Evolutionary conservation across 2,329 filamentous ascomycete species (phyloP), one percentile per base, ranked within the genome.

Genomic region (Penicillium aurantiogriseum): DNA sequence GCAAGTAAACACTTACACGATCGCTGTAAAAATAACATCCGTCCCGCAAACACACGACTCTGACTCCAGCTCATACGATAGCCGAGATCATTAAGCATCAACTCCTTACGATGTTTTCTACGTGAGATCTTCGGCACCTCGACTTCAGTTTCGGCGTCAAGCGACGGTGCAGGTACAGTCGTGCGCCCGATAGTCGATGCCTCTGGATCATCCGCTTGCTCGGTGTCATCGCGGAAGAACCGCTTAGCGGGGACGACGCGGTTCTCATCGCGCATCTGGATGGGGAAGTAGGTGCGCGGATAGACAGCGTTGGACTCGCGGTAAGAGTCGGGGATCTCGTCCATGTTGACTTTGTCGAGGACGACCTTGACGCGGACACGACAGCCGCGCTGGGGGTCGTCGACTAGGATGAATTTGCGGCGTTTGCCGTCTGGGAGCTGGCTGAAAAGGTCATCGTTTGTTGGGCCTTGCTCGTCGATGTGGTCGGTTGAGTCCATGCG

Each of bases 41-140:
- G 84, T 13, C 89, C 90, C 1, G 92, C 88, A 79, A 97, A 97
- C 11, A 93, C 90, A 69, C 93, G 84, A 73, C 92, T 94, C 78
- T 97, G 93, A 54, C 92, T 88, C 93, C 94, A 99, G 48, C 91
- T 92, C 90, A 99, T 95, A 46, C 93, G 86, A 74, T 95, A 96
- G 2, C 92, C 93, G 45, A 97, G 79, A 70, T 97, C 92, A 71
- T 97, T 97, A 60, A 97, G 79, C 48, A 90, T 85, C n/a, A 94
- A 87, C 72, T 97, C 93, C 77, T 91, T 94, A 49, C 82, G 84
- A 49, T 91, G 85, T 64, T 86, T 84, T 44, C 81, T 79, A 69
- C 85, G 87, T 49, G 86, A 86, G 74, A 92, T 87, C 57, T 86
- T 83, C 27, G 92, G 91, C 40, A 95, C 88, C 2, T 86, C 84